phyloP scores from a whole-genome alignment of 2,329 filamentous ascomycete genomes.

The Aspergillus arachidicola region DNA sequence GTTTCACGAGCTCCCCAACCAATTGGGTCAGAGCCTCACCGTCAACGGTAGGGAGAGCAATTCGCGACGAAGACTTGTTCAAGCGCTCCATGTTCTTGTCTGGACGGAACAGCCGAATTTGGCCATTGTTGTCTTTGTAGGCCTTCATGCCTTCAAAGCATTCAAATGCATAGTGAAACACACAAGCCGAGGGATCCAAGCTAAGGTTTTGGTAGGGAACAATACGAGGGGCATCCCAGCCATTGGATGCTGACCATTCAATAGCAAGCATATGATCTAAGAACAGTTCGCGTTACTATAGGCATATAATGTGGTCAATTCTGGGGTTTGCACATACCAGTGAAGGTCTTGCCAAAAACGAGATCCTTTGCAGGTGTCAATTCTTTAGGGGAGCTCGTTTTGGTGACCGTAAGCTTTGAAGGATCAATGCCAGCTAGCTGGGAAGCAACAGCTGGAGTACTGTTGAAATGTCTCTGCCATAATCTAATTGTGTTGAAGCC shows the following conservation, averaged over 20 bases:
- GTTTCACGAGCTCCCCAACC: slow-evolving; percentile 74
- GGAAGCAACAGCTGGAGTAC: slow-evolving; percentile 31
- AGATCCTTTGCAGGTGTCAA: slow-evolving; percentile 77
- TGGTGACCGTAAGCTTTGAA: slow-evolving; percentile 72
- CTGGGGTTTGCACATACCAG: slow-evolving; percentile 58
- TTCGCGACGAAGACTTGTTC: slow-evolving; percentile 88
- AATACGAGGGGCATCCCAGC: slow-evolving; percentile 83
- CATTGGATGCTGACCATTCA: slow-evolving; percentile 84
- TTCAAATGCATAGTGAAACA: slow-evolving; percentile 98
- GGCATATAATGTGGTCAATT: slow-evolving; percentile 1
- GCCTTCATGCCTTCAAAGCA: slow-evolving; percentile 99
- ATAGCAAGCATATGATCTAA: slow-evolving; percentile 95
- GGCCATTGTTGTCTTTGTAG: slow-evolving; percentile 81
- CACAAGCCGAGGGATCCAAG: slow-evolving; percentile 92
- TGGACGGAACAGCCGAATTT: slow-evolving; percentile 86
- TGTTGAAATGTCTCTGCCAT: slow-evolving; percentile 55
- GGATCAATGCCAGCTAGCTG: slow-evolving; percentile 70
- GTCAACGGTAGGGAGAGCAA: slow-evolving; percentile 88
- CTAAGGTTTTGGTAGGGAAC: slow-evolving; percentile 95
- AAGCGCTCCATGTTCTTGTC: slow-evolving; percentile 95
- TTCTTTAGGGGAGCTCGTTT: slow-evolving; percentile 74
- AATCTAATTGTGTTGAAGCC: slow-evolving; percentile 33
- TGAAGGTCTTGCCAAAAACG: slow-evolving; percentile 88
- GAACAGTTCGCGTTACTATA: slow-evolving; percentile 20
- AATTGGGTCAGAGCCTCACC: slow-evolving; percentile 74